Percentiles rank a stretch among this genome's conserved stretches.
Conservation (phyloP, 2,329 filamentous ascomycete species). For the Penicillium sp. region DNA sequence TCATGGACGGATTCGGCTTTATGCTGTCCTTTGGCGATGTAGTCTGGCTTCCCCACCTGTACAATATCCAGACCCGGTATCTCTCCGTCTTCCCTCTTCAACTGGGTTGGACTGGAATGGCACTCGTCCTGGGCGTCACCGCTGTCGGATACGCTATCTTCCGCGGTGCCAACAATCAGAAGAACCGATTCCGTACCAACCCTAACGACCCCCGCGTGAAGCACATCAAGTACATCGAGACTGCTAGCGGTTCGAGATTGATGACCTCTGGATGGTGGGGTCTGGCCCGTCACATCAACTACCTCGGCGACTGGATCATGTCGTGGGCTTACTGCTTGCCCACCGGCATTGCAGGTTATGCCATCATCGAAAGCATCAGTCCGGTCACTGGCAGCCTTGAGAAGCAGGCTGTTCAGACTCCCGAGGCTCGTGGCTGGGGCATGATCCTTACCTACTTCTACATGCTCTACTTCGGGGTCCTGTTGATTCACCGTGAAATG, state of each 20-base stretch:
- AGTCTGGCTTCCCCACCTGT: conserved; percentile 89
- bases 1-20: conserved; percentile 87
- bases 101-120: conserved; percentile 68
- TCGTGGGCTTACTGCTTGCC: conserved; percentile 87
- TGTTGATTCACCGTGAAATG: conserved; percentile 81
- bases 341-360: conserved; percentile 79
- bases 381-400: conserved; percentile 60
- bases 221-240: conserved; percentile 83
- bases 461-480: conserved; percentile 81
- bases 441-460: conserved; percentile 94
- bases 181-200: conserved; percentile 89
- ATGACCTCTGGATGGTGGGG: conserved; percentile 93
- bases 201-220: conserved; percentile 75
- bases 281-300: conserved; percentile 87
- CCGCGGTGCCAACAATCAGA: conserved; percentile 89
- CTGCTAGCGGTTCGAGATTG: conserved; percentile 74
- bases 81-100: conserved; percentile 76
- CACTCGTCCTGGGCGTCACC: conserved; percentile 65
- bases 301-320: conserved; percentile 92
- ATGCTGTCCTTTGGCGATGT: conserved; percentile 94
- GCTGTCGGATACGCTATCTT: conserved; percentile 82
- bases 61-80: conserved; percentile 80
- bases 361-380: conserved; percentile 56
- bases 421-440: conserved; percentile 74
- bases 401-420: conserved; percentile 70